These are phyloP conservation scores for Podila minutissima DNA, from an alignment of 192 early-diverging fungal species.

Conservation along the genomic window DNA sequence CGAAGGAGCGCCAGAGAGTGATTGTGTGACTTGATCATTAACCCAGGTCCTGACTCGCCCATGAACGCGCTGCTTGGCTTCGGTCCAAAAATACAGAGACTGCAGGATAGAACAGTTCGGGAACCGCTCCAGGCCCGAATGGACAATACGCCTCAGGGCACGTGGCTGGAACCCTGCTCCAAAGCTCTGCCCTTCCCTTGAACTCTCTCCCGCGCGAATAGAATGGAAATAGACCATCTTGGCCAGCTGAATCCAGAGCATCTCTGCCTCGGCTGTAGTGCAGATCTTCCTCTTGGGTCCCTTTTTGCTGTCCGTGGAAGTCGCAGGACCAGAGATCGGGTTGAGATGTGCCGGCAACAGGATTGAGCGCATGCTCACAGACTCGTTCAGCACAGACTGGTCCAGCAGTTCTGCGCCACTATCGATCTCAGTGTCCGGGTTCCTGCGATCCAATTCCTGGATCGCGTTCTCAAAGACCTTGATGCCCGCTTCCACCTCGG, in stretches of 20 bases:
- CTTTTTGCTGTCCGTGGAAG: not conserved
- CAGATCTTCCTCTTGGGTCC: slow-evolving; percentile 21
- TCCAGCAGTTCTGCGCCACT: not conserved
- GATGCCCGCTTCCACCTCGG: slow-evolving; percentile 37
- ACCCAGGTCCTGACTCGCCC: slow-evolving; percentile 43
- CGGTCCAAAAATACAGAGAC: slow-evolving; percentile 46
- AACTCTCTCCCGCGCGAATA: not conserved
- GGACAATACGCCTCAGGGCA: slow-evolving; percentile 27
- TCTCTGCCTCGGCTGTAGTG: slow-evolving; percentile 27
- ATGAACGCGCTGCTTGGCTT: slow-evolving; percentile 34
- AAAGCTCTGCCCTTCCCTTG: not conserved
- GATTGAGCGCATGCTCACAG: slow-evolving; percentile 1
- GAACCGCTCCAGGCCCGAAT: slow-evolving; percentile 31
- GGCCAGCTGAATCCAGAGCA: slow-evolving; percentile 41
- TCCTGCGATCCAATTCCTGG: slow-evolving; percentile 40
- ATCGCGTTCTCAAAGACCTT: slow-evolving; percentile 52
- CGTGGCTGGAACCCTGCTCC: slow-evolving; percentile 29
- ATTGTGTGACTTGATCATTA: slow-evolving; percentile 11
- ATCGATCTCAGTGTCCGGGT: slow-evolving; percentile 23
- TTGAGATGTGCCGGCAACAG: not conserved
- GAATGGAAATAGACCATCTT: slow-evolving; percentile 44
- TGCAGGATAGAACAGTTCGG: slow-evolving; percentile 36
- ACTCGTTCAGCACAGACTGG: not conserved
- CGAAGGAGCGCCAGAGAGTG: not conserved
- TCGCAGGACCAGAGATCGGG: not conserved